Percentiles rank a stretch among this genome's conserved stretches.
Evolutionary conservation across 2,329 filamentous ascomycete genomes (phyloP).

Genomic region (Xylaria sp.): DNA sequence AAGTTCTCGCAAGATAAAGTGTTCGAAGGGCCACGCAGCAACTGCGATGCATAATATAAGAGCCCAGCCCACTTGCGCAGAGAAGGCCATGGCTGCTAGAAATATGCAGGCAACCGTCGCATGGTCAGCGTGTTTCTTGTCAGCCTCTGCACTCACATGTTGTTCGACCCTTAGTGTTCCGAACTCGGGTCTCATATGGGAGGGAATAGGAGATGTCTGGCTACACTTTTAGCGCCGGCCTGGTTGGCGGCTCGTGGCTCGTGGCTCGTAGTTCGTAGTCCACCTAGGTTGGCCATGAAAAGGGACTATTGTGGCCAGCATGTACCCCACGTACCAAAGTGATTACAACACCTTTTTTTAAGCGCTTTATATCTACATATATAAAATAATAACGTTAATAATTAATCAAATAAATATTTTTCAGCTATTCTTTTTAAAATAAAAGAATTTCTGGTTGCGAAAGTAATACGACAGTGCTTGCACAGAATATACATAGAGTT

Average conservation of each 20-base stretch:
- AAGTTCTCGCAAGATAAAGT: background rate
- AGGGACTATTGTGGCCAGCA: too few relatives aligned
- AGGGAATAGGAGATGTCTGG: background rate
- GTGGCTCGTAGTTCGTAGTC: too few relatives aligned
- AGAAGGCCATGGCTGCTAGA: background rate
- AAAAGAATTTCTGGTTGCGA: too few relatives aligned
- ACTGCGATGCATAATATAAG: background rate
- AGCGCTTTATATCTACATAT: too few relatives aligned
- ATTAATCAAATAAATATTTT: too few relatives aligned
- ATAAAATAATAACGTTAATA: too few relatives aligned
- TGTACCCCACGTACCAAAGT: too few relatives aligned
- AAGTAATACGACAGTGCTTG: too few relatives aligned
- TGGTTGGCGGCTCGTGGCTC: background rate
- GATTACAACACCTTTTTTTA: too few relatives aligned
- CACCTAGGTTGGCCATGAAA: too few relatives aligned
- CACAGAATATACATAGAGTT: too few relatives aligned
- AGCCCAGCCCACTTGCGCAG: background rate
- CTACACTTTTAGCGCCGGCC: constrained; percentile 1
- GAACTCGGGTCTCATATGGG: background rate
- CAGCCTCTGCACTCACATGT: constrained; percentile 2
- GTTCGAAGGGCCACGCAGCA: background rate
- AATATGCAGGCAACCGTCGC: constrained; percentile 2
- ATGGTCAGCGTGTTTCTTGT: background rate
- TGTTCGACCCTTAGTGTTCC: constrained; percentile 1
- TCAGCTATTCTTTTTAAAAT: too few relatives aligned